Percentiles rank a stretch among this genome's conserved stretches.
Evolutionary conservation across 2,329 filamentous ascomycete species (phyloP).

Genomic region (Cercospora janseana): DNA sequence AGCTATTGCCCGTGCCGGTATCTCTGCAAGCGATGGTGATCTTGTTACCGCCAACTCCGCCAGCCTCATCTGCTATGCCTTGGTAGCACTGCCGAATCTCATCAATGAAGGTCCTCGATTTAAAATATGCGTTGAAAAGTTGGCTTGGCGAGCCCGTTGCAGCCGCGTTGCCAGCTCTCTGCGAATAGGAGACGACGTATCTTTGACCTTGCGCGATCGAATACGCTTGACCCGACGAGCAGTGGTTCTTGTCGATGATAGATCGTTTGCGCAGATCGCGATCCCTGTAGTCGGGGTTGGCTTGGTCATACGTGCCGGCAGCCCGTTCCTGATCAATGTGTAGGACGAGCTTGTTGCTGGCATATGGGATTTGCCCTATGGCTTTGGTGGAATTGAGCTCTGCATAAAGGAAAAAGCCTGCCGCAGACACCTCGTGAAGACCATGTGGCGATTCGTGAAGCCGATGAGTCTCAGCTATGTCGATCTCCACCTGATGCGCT

Average conservation of each 20-base stretch:
- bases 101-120: not conserved
- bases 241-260: not conserved
- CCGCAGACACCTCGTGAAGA: not conserved
- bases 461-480: not conserved
- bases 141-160: not conserved
- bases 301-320: not conserved
- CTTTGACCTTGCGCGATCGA: not conserved
- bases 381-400: not conserved
- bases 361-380: not conserved
- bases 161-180: not conserved
- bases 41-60: not conserved
- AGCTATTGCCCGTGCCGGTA: not conserved
- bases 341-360: not conserved
- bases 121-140: not conserved
- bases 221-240: not conserved
- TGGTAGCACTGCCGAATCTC: not conserved
- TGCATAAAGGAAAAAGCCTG: not conserved
- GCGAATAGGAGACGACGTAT: not conserved
- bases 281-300: not conserved
- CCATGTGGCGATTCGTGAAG: not conserved
- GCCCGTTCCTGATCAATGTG: not conserved
- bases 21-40: not conserved
- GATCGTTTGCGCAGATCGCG: not conserved
- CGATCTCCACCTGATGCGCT: not conserved
- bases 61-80: not conserved